Base-by-base conservation (phyloP, 345 rosid genomes). In the Corchorus capsularis region DNA sequence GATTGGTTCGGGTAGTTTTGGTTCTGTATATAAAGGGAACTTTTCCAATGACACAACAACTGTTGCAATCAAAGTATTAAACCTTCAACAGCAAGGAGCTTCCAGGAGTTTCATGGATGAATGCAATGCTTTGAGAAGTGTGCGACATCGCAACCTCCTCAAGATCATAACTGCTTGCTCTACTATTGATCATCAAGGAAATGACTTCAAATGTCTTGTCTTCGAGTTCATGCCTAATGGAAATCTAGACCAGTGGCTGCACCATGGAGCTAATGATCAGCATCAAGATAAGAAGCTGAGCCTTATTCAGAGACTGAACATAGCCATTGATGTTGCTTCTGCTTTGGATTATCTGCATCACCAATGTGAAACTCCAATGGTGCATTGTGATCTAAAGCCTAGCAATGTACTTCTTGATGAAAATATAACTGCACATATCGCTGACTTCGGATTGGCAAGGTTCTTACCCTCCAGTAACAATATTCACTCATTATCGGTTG, bases 381-480 rank as follows among this genome's bases (percentile, higher is more conserved):
- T 74, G 32, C 77, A 74, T 9, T 73, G 68, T 34, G 76, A 73
- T 32, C 6, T 73, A 32, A 73, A 73, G 45, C 85, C 83, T 0
- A 77, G 85, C 71, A 83, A 83, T 41, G 41, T 79, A 43, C 82
- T 82, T 13, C 78, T 84, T 3, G 83, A 84, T 20, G 63, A 53
- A 53, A 85, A 86, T 5, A 80, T 86, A 65, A 78, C 77, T 54
- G 87, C 82, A 43, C 83, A 78, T 77, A 74, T 86, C 20, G 75
- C 88, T 66, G 87, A 88, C 77, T 88, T 84, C 72, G 88, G 88
- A 13, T 47, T 86, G 71, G 85, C 86, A 39, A 80, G 73, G 52
- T 84, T 88, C 59, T 27, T 27, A 64, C 82, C 45, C 65, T 69
- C 17, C 75, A 43, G 17, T 52, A 63, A 4, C 49, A 53, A 70